Evolutionary conservation across 371 early-diverging fungal genomes (phyloP), one percentile per base, ranked within the genome.

Genomic region (Mucor racemosus): DNA sequence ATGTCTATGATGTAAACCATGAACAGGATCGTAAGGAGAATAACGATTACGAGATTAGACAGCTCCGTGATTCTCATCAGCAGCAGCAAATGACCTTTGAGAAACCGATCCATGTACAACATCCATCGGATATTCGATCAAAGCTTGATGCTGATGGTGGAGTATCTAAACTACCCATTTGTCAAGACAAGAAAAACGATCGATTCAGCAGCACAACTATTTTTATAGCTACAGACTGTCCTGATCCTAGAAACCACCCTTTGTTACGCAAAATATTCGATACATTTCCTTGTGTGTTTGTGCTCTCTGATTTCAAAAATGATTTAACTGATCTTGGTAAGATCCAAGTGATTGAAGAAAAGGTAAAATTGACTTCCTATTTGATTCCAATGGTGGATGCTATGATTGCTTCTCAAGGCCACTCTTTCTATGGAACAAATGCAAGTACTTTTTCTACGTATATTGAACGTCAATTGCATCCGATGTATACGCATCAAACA

Each of bases 361-460:
- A 80, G 4, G 81, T 86, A 4, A 78, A 79, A 7, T 66, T 88
- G 39, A 74, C 78, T 53, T 72, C 76, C 19, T 85, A 84, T 58
- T 57, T 89, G 46, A 86, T 89, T 36, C 89, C 89, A 7, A 87
- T 89, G 85, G 78, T 89, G 7, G 89, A 89, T 60, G 86, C 87
- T 19, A 82, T 89, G 48, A 86, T 86, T 44, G 74, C 87, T 8
- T 80, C 89, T 15, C 86, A 87, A 56, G 89, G 87, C 0, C 80
- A 78, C 58, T 73, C 80, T 1, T 89, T 89, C 50, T 68, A 76
- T 40, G 88, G 89, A 15, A 89, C 89, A 0, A 80, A 79, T 1
- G 81, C 81, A 59, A 86, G 86, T 21, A 87, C 87, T 4, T 89
- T 89, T 48, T 81, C 85, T 15, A 77, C 75, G 0, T 88, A 88